Percentiles rank a stretch among this genome's conserved stretches.
Evolutionary conservation across 176 grass and related monocot species (phyloP).

Genomic region (Neostapfia colusana): DNA sequence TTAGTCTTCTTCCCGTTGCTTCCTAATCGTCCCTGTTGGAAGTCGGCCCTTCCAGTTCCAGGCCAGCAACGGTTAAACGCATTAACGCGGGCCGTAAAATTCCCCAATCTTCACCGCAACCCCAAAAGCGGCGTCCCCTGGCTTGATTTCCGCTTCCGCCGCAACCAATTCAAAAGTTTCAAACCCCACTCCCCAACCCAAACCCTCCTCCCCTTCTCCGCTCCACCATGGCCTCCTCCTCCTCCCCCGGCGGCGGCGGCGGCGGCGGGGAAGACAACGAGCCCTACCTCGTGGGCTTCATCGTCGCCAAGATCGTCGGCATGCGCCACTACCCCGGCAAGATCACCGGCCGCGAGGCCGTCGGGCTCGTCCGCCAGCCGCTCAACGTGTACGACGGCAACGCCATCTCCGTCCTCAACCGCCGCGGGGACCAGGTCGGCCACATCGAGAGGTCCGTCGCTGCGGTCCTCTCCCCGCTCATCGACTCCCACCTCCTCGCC

Average conservation of each 20-base stretch:
- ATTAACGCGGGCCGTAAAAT: not conserved
- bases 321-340: slow-evolving; percentile 50
- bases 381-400: slow-evolving; percentile 62
- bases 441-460: slow-evolving; percentile 46
- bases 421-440: slow-evolving; percentile 45
- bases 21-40: too few relatives aligned
- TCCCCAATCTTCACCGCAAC: slow-evolving; percentile 1
- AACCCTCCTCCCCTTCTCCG: not conserved
- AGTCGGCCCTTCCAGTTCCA: not conserved
- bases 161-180: slow-evolving; percentile 11
- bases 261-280: slow-evolving; percentile 31
- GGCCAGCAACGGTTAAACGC: not conserved
- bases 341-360: slow-evolving; percentile 56
- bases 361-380: slow-evolving; percentile 69
- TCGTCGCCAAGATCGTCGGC: slow-evolving; percentile 64
- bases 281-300: slow-evolving; percentile 68
- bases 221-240: slow-evolving; percentile 19
- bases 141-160: not conserved
- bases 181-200: slow-evolving; percentile 11
- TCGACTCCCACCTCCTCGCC: slow-evolving; percentile 60
- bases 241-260: slow-evolving; percentile 4
- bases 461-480: slow-evolving; percentile 60
- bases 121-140: not conserved
- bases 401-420: slow-evolving; percentile 66
- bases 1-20: too few relatives aligned